Evolutionary conservation across 495 filamentous ascomycete species (phyloP).

Genomic region (Jackrogersella minutella): DNA sequence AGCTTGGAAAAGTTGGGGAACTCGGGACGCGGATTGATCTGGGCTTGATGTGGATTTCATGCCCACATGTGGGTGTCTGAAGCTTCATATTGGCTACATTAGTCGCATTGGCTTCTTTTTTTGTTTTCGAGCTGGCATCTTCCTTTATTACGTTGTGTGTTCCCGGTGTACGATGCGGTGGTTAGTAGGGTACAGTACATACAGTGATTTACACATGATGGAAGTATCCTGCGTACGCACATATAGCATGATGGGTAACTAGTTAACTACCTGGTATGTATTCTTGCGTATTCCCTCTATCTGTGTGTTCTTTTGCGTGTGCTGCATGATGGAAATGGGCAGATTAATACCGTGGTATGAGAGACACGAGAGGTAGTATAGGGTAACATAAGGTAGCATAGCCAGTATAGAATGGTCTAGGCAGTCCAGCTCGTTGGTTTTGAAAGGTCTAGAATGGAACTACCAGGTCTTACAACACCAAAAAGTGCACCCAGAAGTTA

Average conservation of each 20-base stretch:
- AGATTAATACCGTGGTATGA: background rate
- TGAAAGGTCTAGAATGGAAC: slow-evolving; percentile 20
- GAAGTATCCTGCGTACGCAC: slow-evolving; percentile 1
- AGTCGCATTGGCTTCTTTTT: no score
- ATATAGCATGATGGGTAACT: no score
- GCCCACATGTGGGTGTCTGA: slow-evolving; percentile 27
- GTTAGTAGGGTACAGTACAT: background rate
- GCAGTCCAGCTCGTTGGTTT: background rate
- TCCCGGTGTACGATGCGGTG: slow-evolving; percentile 18
- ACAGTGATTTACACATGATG: slow-evolving; percentile 3
- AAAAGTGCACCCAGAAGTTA: slow-evolving; percentile 10
- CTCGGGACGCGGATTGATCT: slow-evolving; percentile 22
- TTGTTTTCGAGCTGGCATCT: background rate
- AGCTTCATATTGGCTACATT: slow-evolving; percentile 34
- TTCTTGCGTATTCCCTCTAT: no score
- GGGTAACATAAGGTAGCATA: no score
- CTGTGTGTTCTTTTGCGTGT: background rate
- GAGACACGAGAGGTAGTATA: background rate
- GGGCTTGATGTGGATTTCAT: no score
- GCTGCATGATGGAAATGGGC: slow-evolving; percentile 1
- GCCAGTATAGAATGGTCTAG: slow-evolving; percentile 13
- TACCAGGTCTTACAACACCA: slow-evolving; percentile 15
- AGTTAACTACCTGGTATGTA: background rate
- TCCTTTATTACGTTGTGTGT: background rate
- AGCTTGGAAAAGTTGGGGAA: slow-evolving; percentile 5